These are phyloP conservation scores for Cadophora malorum DNA, from an alignment of 2,329 filamentous ascomycete genomes.

Conservation along the genomic window DNA sequence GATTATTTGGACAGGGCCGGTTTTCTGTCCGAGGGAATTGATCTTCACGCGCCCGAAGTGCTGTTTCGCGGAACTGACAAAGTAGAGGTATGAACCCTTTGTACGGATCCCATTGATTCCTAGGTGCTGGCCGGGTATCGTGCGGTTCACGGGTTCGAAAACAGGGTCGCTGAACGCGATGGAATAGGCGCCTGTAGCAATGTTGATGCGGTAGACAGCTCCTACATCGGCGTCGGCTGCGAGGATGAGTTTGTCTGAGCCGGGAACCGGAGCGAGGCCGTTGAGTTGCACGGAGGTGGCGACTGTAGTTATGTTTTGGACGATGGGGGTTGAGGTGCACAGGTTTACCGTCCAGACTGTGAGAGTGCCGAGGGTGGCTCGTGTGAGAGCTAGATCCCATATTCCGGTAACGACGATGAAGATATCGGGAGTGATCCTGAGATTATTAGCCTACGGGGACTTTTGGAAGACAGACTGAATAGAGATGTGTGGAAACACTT, in stretches of 20 bases:
- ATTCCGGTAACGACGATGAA: constrained; percentile 29
- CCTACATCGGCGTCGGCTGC: constrained; percentile 42
- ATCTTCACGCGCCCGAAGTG: constrained; percentile 31
- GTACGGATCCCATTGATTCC: constrained; percentile 42
- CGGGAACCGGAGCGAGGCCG: constrained; percentile 35
- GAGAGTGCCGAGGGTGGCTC: constrained; percentile 26
- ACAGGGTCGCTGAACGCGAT: constrained; percentile 28
- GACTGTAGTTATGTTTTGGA: constrained; percentile 33
- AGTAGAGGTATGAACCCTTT: constrained; percentile 36
- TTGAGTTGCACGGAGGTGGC: constrained; percentile 34
- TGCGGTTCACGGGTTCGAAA: constrained; percentile 12
- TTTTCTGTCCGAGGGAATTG: constrained; percentile 19
- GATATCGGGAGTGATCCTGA: constrained; percentile 30
- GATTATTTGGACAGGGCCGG: constrained; percentile 25
- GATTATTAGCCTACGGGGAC: too few relatives aligned
- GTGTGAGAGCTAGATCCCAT: constrained; percentile 23
- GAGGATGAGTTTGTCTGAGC: constrained; percentile 31
- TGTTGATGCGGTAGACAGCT: constrained; percentile 41
- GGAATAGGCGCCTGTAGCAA: constrained; percentile 30
- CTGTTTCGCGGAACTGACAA: constrained; percentile 36
- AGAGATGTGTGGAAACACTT: not conserved
- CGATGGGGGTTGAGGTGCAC: constrained; percentile 18
- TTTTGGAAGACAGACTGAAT: too few relatives aligned
- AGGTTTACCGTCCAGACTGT: constrained; percentile 36
- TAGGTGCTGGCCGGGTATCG: constrained; percentile 21